A percentile compares a stretch with the other conserved stretches of the same genome.
These are phyloP conservation scores for Abelmoschus esculentus DNA, from an alignment of 345 rosid genomes.

Conservation along the genomic window DNA sequence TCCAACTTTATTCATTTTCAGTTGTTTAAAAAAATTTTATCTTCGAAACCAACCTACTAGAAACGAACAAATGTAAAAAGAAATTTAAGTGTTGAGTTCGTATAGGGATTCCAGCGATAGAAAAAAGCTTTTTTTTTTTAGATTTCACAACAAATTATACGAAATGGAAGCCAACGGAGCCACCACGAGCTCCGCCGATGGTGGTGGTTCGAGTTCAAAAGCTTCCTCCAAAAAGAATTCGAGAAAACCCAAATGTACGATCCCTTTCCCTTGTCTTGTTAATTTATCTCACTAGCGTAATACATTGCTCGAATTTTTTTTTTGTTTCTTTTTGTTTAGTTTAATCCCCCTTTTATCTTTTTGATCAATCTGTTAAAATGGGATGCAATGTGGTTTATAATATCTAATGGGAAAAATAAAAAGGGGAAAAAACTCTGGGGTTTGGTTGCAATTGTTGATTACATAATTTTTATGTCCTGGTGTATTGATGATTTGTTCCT, in stretches of 20 bases:
- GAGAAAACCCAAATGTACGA: conserved; percentile 12
- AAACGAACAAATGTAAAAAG: neutral
- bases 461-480: too few species aligned
- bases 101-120: neutral
- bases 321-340: neutral
- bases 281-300: neutral
- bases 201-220: conserved; percentile 6
- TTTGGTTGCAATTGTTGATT: neutral
- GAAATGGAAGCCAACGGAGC: conserved; percentile 6
- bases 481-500: neutral
- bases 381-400: neutral
- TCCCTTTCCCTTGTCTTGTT: neutral
- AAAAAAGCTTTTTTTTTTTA: neutral
- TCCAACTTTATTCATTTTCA: neutral
- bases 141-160: neutral
- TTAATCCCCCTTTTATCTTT: neutral
- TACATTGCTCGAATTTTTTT: neutral
- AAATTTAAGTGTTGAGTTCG: neutral
- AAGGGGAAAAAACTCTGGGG: neutral
- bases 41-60: neutral
- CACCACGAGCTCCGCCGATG: conserved; percentile 5
- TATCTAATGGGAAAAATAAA: neutral
- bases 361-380: neutral
- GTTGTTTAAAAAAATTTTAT: neutral
- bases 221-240: conserved; percentile 14